Conservation (phyloP, 106 monocot species). For the Acorus calamus region DNA sequence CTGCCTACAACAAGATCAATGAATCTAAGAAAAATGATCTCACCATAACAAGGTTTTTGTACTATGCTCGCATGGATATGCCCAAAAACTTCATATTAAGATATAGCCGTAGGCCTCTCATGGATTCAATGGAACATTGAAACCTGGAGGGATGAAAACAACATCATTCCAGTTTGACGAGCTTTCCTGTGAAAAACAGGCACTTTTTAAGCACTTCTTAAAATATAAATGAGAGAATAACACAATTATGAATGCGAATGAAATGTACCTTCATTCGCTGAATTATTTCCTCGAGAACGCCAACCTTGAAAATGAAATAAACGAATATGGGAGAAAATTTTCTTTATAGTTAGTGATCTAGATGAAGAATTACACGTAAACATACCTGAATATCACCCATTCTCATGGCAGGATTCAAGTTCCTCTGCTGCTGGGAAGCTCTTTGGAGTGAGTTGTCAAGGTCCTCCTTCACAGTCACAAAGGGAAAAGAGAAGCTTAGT, state of each 20-base stretch:
- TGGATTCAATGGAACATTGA: constrained; percentile 19
- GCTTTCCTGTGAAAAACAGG: constrained; percentile 23
- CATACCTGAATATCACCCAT: constrained; percentile 68
- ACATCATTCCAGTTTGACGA: constrained; percentile 75
- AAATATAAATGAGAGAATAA: not conserved
- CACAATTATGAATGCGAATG: not conserved
- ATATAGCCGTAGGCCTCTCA: too few species aligned
- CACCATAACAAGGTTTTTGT: too few species aligned
- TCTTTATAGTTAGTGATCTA: not conserved
- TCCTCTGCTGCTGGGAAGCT: constrained; percentile 47
- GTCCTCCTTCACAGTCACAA: constrained; percentile 53
- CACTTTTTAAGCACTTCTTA: too few species aligned
- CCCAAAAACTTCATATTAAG: too few species aligned
- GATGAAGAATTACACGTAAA: not conserved
- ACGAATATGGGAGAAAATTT: not conserved
- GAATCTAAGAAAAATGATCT: too few species aligned
- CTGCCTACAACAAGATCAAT: too few species aligned
- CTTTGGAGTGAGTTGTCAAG: constrained; percentile 57
- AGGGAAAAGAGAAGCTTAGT: not conserved
- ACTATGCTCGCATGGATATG: too few species aligned
- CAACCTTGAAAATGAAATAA: constrained; percentile 31
- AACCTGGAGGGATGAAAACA: constrained; percentile 86
- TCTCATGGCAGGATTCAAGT: constrained; percentile 54
- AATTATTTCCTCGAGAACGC: constrained; percentile 63
- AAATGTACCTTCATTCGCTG: constrained; percentile 44